Percentiles rank a stretch among this genome's conserved stretches.
phyloP scores from a whole-genome alignment of 164 flowering plant genomes.

The Macadamia integrifolia region DNA sequence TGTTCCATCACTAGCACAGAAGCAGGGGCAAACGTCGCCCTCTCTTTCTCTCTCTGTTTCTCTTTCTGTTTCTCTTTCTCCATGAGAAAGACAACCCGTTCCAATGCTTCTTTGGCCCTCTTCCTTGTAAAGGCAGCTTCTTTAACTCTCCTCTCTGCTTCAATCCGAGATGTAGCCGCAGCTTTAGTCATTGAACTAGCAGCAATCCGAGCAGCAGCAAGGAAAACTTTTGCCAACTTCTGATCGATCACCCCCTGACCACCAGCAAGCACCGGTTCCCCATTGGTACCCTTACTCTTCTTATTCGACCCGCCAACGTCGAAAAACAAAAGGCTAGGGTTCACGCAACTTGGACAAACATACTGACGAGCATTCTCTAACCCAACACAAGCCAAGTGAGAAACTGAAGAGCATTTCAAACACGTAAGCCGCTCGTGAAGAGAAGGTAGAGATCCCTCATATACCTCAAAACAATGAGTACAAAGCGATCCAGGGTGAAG shows the following conservation, averaged over 20 bases:
- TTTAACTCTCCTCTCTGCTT: slow-evolving; percentile 50
- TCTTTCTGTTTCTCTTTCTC: slow-evolving; percentile 16
- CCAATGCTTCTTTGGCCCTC: slow-evolving; percentile 59
- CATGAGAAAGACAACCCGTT: slow-evolving; percentile 22
- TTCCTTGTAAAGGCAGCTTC: slow-evolving; percentile 56
- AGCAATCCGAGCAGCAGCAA: slow-evolving; percentile 60
- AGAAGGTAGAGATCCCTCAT: slow-evolving; percentile 21
- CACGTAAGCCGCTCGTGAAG: slow-evolving; percentile 26
- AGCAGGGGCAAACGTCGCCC: neutral
- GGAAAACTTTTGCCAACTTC: slow-evolving; percentile 30
- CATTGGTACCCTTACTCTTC: neutral
- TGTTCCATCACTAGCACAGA: slow-evolving; percentile 6
- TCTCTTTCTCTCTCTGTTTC: slow-evolving; percentile 9
- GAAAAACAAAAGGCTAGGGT: slow-evolving; percentile 37
- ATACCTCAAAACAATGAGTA: slow-evolving; percentile 45
- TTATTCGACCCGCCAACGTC: slow-evolving; percentile 7
- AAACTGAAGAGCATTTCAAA: slow-evolving; percentile 41
- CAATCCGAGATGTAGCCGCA: slow-evolving; percentile 25
- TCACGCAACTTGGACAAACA: slow-evolving; percentile 39
- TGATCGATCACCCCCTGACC: slow-evolving; percentile 25
- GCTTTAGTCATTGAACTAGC: slow-evolving; percentile 46
- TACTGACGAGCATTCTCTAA: slow-evolving; percentile 5
- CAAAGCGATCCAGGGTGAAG: slow-evolving; percentile 45
- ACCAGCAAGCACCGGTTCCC: neutral
- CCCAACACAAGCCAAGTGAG: slow-evolving; percentile 39